phyloP scores from a whole-genome alignment of 176 grass and related monocot genomes.

The Microstegium vimineum region DNA sequence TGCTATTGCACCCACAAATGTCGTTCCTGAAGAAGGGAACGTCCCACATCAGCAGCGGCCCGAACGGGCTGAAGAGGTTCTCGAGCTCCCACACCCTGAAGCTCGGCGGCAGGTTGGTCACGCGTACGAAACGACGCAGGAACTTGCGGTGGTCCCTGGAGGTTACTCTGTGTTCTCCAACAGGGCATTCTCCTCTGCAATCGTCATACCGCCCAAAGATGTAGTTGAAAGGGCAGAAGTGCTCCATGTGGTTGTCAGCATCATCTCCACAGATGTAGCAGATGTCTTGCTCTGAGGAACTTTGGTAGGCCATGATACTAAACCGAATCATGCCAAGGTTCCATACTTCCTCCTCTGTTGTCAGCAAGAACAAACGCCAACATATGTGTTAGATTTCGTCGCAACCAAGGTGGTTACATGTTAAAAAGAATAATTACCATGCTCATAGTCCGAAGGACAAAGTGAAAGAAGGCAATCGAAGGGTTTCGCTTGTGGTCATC shows the following conservation, averaged over 20 bases:
- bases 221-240: conserved; percentile 13
- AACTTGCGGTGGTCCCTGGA: background rate
- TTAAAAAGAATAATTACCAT: background rate
- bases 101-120: conserved; percentile 22
- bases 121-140: background rate
- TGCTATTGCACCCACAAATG: background rate
- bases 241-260: background rate
- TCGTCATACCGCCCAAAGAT: background rate
- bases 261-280: conserved; percentile 10
- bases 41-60: conserved; percentile 5
- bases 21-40: background rate
- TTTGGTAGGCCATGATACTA: background rate
- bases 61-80: background rate
- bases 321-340: background rate
- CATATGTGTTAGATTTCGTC: background rate
- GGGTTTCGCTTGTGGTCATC: no score
- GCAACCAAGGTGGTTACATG: background rate
- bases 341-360: background rate
- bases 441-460: background rate
- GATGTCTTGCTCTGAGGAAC: background rate
- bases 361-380: background rate
- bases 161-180: background rate
- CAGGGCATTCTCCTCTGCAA: background rate
- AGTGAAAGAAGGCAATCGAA: no score
- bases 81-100: background rate